Percentiles rank a stretch among this genome's conserved stretches.
Conservation (phyloP, 2,329 filamentous ascomycete species). For the Ophioceras dolichostomum region DNA sequence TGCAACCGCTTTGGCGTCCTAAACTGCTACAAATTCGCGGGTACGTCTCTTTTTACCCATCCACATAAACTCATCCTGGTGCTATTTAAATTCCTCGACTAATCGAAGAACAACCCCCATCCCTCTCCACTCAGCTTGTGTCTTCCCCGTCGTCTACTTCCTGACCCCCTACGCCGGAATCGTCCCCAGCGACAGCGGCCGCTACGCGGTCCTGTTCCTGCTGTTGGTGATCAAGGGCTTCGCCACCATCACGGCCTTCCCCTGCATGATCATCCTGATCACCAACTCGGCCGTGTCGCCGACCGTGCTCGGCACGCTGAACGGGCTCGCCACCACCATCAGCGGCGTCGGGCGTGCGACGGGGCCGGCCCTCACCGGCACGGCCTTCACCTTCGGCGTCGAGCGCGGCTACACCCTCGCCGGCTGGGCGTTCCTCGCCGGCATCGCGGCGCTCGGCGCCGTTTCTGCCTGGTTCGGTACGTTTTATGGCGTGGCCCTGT, state of each 20-base stretch:
- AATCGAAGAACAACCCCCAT: background rate
- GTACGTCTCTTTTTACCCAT: constrained; percentile 18
- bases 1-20: constrained; percentile 65
- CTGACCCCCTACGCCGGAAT: constrained; percentile 73
- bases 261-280: constrained; percentile 77
- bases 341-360: constrained; percentile 67
- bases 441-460: constrained; percentile 50
- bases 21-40: constrained; percentile 55
- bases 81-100: too few relatives aligned
- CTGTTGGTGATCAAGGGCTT: constrained; percentile 66
- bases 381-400: constrained; percentile 64
- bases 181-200: constrained; percentile 29
- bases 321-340: constrained; percentile 78
- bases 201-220: constrained; percentile 49
- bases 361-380: constrained; percentile 65
- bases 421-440: constrained; percentile 69
- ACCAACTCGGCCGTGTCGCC: constrained; percentile 76
- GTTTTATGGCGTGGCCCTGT: too few relatives aligned
- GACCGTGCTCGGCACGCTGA: constrained; percentile 71
- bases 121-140: constrained; percentile 26
- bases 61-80: too few relatives aligned
- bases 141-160: constrained; percentile 67
- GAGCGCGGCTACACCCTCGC: constrained; percentile 63
- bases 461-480: constrained; percentile 53
- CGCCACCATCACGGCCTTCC: constrained; percentile 73